Evolutionary conservation across 2,329 filamentous ascomycete genomes (phyloP).

Genomic region (Colletotrichum noveboracense): DNA sequence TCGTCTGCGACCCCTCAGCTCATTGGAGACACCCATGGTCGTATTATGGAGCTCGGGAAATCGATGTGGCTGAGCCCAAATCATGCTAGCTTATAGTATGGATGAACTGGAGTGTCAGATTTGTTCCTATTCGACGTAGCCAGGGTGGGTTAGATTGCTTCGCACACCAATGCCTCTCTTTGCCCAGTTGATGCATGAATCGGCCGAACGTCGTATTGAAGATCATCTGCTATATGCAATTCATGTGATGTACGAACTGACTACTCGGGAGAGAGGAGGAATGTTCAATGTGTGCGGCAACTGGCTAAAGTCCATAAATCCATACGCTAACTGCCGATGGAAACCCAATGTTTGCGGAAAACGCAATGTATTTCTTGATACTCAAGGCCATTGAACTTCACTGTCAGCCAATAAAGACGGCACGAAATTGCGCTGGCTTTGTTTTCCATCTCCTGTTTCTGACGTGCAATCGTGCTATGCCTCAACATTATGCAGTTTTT

Average conservation of each 20-base stretch:
- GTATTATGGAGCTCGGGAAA: background rate
- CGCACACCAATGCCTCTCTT: background rate
- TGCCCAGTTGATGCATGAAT: background rate
- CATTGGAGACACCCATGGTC: background rate
- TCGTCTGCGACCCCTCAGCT: background rate
- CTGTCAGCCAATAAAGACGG: background rate
- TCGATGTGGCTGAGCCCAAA: background rate
- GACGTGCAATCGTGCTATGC: background rate
- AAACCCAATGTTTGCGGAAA: background rate
- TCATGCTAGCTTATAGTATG: background rate
- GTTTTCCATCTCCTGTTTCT: background rate
- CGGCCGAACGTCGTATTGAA: background rate
- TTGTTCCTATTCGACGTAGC: background rate
- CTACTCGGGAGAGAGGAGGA: background rate
- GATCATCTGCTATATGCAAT: background rate
- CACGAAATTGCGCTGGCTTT: background rate
- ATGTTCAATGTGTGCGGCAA: fast-evolving
- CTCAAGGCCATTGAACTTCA: background rate
- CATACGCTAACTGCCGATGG: background rate
- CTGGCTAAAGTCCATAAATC: fast-evolving
- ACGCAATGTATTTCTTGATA: background rate
- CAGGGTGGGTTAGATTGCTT: background rate
- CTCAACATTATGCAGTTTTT: fast-evolving
- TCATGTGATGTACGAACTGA: background rate
- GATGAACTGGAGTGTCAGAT: background rate